Evolutionary conservation across 352 stramenopile species (phyloP).

Genomic region (Globisporangium perplexum): DNA sequence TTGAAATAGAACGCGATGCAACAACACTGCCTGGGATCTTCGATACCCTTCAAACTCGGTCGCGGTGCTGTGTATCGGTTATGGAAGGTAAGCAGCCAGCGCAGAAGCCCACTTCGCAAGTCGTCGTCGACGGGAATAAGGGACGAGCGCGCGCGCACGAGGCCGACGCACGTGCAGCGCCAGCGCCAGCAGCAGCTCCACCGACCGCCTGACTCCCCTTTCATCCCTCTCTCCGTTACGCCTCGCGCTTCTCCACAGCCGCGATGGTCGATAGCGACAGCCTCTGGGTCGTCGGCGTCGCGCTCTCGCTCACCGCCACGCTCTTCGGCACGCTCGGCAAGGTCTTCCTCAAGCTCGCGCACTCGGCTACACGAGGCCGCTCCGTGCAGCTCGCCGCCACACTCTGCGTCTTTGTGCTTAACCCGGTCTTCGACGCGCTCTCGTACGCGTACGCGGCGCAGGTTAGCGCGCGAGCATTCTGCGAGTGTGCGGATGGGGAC

Average conservation of each 20-base stretch:
- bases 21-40: neutral
- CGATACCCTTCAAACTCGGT: neutral
- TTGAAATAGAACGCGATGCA: neutral
- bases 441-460: conserved; percentile 83
- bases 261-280: conserved; percentile 1
- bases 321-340: conserved; percentile 84
- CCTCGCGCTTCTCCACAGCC: too few species aligned
- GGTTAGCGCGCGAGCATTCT: too few species aligned
- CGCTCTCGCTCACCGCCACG: conserved; percentile 74
- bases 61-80: neutral
- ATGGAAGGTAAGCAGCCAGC: too few species aligned
- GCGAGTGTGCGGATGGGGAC: too few species aligned
- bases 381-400: conserved; percentile 65
- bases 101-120: neutral
- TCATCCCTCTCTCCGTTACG: too few species aligned
- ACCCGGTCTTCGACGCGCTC: conserved; percentile 82
- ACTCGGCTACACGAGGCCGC: conserved; percentile 51
- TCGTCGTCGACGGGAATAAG: too few species aligned
- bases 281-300: conserved; percentile 72
- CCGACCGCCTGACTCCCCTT: too few species aligned
- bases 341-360: conserved; percentile 82
- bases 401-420: conserved; percentile 77
- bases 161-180: too few species aligned
- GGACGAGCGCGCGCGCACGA: too few species aligned
- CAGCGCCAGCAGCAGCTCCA: neutral